Percentiles rank a stretch among this genome's conserved stretches.
phyloP scores from a whole-genome alignment of 805 yeast species.

The Lachancea sp. region DNA sequence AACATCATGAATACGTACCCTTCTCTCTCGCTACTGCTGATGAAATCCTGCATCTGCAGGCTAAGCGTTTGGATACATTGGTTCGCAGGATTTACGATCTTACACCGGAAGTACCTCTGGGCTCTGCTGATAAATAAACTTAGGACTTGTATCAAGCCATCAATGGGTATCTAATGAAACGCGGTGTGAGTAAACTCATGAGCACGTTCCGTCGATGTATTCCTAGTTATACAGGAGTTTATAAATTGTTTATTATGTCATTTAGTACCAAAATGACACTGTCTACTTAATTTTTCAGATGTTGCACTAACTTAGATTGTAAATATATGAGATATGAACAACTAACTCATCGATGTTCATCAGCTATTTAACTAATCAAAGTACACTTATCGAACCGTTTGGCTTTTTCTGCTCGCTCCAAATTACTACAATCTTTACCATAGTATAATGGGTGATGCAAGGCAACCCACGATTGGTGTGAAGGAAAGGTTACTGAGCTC shows the following conservation, averaged over 20 bases:
- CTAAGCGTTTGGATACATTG: slow-evolving; percentile 22
- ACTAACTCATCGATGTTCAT: no score
- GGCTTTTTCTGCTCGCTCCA: neutral
- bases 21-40: slow-evolving; percentile 15
- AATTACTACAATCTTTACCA: neutral
- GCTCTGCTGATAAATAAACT: neutral
- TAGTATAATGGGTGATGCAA: slow-evolving; percentile 3
- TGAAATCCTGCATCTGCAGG: slow-evolving; percentile 24
- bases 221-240: no score
- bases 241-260: no score
- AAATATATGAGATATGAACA: no score
- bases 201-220: no score
- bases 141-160: no score
- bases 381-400: neutral
- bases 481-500: slow-evolving; percentile 72
- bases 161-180: no score
- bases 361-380: neutral
- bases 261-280: no score
- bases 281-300: no score
- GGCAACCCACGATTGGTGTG: slow-evolving; percentile 37
- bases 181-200: no score
- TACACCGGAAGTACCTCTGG: slow-evolving; percentile 7
- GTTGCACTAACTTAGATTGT: no score
- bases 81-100: slow-evolving; percentile 20
- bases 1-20: neutral